Conservation (phyloP, 805 yeast species). For the Candida pseudoglaebosa region DNA sequence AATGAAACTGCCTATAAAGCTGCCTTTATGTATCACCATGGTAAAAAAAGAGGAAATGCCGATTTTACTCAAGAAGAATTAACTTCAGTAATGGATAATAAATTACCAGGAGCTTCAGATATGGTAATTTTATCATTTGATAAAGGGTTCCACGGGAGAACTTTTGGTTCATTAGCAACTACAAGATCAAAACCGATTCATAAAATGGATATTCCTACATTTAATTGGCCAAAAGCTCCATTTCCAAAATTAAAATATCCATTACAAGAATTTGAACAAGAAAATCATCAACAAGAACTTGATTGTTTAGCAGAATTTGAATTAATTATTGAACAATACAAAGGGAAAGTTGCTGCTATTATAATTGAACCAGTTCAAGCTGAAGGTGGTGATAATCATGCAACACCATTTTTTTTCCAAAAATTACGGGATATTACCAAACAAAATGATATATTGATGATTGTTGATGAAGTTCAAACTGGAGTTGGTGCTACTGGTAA, state of each 20-base stretch:
- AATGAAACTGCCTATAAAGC: slow-evolving; percentile 71
- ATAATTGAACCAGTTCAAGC: slow-evolving; percentile 64
- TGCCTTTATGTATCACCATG: slow-evolving; percentile 62
- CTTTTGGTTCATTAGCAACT: slow-evolving; percentile 53
- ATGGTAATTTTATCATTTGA: slow-evolving; percentile 52
- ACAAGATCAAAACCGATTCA: slow-evolving; percentile 56
- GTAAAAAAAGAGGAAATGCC: slow-evolving; percentile 46
- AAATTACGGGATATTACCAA: slow-evolving; percentile 56
- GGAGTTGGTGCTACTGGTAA: slow-evolving; percentile 74
- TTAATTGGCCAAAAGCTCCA: slow-evolving; percentile 54
- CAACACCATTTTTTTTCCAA: slow-evolving; percentile 57
- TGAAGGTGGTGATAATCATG: slow-evolving; percentile 77
- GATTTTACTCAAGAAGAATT: slow-evolving; percentile 46
- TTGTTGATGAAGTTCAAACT: slow-evolving; percentile 71
- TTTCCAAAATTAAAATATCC: slow-evolving; percentile 42
- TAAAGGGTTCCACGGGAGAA: slow-evolving; percentile 54
- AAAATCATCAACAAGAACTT: slow-evolving; percentile 46
- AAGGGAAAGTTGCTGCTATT: slow-evolving; percentile 47
- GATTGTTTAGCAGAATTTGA: slow-evolving; percentile 46
- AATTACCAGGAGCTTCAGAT: slow-evolving; percentile 51
- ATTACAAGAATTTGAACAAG: slow-evolving; percentile 29
- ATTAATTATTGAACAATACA: slow-evolving; percentile 23
- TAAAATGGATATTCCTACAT: slow-evolving; percentile 57
- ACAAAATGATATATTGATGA: slow-evolving; percentile 55
- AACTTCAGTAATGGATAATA: slow-evolving; percentile 45